phyloP scores from a whole-genome alignment of 2,329 filamentous ascomycete genomes.

The Elsinoe necatrix region DNA sequence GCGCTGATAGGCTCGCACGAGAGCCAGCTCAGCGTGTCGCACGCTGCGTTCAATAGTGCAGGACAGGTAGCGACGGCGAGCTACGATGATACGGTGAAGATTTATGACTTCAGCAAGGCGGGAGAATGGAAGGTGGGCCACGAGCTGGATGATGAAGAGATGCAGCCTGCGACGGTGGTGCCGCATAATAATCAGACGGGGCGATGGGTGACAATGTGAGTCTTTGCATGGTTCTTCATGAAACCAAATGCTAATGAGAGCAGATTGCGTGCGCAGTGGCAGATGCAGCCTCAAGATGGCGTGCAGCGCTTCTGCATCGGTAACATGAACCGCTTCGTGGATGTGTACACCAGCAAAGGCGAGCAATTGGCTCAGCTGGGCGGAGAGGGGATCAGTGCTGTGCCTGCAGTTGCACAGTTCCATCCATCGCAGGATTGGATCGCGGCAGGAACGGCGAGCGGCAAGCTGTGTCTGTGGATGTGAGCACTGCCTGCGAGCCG shows the following conservation, averaged over 20 bases:
- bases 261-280: slow-evolving; percentile 79
- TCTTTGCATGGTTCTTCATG: slow-evolving; percentile 24
- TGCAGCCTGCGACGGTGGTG: slow-evolving; percentile 62
- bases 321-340: slow-evolving; percentile 87
- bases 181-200: slow-evolving; percentile 94
- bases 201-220: slow-evolving; percentile 76
- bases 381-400: slow-evolving; percentile 84
- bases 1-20: slow-evolving; percentile 70
- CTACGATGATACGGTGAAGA: slow-evolving; percentile 92
- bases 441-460: slow-evolving; percentile 80
- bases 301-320: slow-evolving; percentile 85
- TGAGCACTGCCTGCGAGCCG: slow-evolving; percentile 34
- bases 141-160: slow-evolving; percentile 49
- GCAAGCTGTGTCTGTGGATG: slow-evolving; percentile 88
- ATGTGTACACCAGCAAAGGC: slow-evolving; percentile 74
- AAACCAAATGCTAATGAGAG: not conserved
- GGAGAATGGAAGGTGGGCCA: slow-evolving; percentile 38
- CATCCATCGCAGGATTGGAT: slow-evolving; percentile 87
- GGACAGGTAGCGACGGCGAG: slow-evolving; percentile 85
- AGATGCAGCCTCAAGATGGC: slow-evolving; percentile 64
- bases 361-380: slow-evolving; percentile 82
- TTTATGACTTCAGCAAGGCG: slow-evolving; percentile 61
- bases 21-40: slow-evolving; percentile 77
- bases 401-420: slow-evolving; percentile 85
- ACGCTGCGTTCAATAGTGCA: slow-evolving; percentile 78